phyloP scores from a whole-genome alignment of 2,329 filamentous ascomycete species.

The Verticillium nonalfalfae region DNA sequence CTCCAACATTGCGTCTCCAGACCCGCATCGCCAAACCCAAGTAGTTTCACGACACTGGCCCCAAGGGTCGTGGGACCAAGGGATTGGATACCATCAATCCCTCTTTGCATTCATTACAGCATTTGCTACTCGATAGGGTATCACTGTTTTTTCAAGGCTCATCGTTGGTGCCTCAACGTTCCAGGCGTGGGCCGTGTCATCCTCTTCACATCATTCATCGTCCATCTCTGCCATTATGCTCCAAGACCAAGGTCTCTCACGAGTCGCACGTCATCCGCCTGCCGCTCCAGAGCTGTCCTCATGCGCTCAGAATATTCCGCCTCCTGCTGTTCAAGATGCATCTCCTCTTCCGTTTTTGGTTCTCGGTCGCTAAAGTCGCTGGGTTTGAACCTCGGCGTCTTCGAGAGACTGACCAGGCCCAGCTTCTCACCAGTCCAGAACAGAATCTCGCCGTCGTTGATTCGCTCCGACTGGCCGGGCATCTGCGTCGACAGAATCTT shows the following conservation, averaged over 20 bases:
- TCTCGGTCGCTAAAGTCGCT: conserved; percentile 45
- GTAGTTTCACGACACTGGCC: no score
- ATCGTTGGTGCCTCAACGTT: not conserved
- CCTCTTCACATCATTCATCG: not conserved
- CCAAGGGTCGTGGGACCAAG: no score
- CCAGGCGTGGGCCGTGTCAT: not conserved
- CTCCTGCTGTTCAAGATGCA: conserved; percentile 48
- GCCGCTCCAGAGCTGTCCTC: conserved; percentile 66
- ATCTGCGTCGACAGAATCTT: conserved; percentile 65
- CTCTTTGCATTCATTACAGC: not conserved
- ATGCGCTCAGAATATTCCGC: conserved; percentile 62
- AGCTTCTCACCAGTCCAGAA: conserved; percentile 86
- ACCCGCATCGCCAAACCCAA: no score
- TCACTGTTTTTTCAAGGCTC: not conserved
- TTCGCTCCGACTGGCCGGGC: conserved; percentile 16
- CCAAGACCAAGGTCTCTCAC: conserved; percentile 54
- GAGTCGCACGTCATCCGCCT: conserved; percentile 74
- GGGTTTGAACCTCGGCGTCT: conserved; percentile 37
- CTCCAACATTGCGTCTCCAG: no score
- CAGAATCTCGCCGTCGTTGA: conserved; percentile 62
- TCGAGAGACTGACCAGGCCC: conserved; percentile 63
- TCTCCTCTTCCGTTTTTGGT: conserved; percentile 36
- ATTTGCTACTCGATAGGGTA: not conserved
- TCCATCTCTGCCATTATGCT: not conserved
- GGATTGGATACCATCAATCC: not conserved